phyloP scores from a whole-genome alignment of 2,329 filamentous ascomycete species.

The Ophiocordyceps camponoti-rufipedis region DNA sequence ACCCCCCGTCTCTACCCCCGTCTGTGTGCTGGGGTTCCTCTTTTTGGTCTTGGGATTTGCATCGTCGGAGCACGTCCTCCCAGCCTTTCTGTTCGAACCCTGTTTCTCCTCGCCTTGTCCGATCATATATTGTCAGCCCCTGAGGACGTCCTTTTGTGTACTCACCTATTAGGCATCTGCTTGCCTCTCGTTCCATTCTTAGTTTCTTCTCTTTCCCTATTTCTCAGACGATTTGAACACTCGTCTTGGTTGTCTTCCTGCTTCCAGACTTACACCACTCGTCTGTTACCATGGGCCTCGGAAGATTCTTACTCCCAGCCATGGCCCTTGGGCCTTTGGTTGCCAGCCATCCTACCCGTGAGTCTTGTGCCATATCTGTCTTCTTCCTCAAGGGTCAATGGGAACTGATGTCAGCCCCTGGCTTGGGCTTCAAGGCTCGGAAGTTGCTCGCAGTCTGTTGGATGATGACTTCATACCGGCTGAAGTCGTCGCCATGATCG shows the following conservation, averaged over 20 bases:
- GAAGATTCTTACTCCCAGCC: conserved; percentile 7
- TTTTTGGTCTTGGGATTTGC: neutral
- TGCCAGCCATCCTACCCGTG: conserved; percentile 8
- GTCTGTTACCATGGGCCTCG: conserved; percentile 6
- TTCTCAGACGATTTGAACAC: neutral
- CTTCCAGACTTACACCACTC: conserved; percentile 1
- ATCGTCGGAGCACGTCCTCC: too few relatives aligned
- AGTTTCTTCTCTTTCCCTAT: neutral
- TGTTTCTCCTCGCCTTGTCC: neutral
- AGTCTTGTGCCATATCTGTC: neutral
- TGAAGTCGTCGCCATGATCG: neutral
- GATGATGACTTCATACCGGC: neutral
- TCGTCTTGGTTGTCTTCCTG: neutral
- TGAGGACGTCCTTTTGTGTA: too few relatives aligned
- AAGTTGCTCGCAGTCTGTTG: neutral
- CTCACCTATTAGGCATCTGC: too few relatives aligned
- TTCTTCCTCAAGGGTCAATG: neutral
- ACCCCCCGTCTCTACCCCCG: too few relatives aligned
- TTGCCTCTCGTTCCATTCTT: neutral
- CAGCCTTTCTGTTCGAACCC: neutral
- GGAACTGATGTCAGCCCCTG: neutral
- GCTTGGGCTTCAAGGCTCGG: neutral
- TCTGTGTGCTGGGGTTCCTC: neutral
- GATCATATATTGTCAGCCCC: neutral
- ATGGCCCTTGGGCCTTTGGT: conserved; percentile 7